These are phyloP conservation scores for Casaregolazyma suthepensis DNA, from an alignment of 1,139 yeast genomes.

Conservation along the genomic window DNA sequence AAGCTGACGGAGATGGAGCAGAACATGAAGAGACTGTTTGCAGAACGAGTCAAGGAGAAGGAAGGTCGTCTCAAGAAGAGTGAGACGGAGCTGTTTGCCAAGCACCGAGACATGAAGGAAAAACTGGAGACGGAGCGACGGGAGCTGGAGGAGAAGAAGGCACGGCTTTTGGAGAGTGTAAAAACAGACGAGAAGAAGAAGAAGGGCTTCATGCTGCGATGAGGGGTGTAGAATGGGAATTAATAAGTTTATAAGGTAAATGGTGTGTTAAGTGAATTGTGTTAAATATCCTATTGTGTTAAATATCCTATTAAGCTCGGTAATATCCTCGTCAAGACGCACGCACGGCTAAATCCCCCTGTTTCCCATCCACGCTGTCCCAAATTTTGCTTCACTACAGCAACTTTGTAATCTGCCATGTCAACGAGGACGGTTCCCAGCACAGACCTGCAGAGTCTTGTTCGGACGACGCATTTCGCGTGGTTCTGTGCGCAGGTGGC, in stretches of 20 bases:
- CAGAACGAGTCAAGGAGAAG: slow-evolving; percentile 93
- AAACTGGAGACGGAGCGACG: slow-evolving; percentile 82
- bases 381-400: background rate
- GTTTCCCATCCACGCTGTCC: background rate
- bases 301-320: too few relatives aligned
- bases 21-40: slow-evolving; percentile 96
- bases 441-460: background rate
- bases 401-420: background rate
- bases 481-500: slow-evolving; percentile 57
- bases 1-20: slow-evolving; percentile 91
- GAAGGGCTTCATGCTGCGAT: slow-evolving; percentile 50
- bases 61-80: slow-evolving; percentile 96
- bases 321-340: background rate
- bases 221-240: slow-evolving; percentile 12
- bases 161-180: slow-evolving; percentile 63
- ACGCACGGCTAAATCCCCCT: background rate
- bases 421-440: background rate
- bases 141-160: slow-evolving; percentile 85
- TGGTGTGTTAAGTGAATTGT: background rate
- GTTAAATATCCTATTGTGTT: background rate
- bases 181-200: slow-evolving; percentile 53
- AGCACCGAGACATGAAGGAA: slow-evolving; percentile 97
- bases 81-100: slow-evolving; percentile 90
- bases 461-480: slow-evolving; percentile 47
- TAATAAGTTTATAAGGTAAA: background rate